Evolutionary conservation across 441 rosid genomes (phyloP).

Genomic region (Metrosideros polymorpha): DNA sequence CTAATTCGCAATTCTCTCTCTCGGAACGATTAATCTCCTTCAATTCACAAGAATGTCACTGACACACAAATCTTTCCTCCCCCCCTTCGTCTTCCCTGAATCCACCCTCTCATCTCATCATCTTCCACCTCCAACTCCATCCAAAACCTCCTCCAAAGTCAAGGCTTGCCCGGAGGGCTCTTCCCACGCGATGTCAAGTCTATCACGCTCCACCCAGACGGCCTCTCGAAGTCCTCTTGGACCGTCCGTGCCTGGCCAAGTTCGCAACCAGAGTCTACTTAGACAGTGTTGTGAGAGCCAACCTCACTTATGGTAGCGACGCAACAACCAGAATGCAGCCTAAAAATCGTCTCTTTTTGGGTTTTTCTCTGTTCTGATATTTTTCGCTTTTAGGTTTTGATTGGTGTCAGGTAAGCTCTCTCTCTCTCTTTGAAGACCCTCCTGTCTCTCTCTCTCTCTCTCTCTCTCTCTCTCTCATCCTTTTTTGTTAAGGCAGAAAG

Average conservation of each 20-base stretch:
- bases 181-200: slow-evolving; percentile 65
- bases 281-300: slow-evolving; percentile 69
- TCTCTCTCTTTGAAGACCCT: slow-evolving; percentile 85
- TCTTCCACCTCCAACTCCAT: slow-evolving; percentile 25
- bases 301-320: slow-evolving; percentile 73
- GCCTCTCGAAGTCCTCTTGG: slow-evolving; percentile 52
- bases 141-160: slow-evolving; percentile 53
- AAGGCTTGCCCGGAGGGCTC: slow-evolving; percentile 79
- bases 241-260: slow-evolving; percentile 68
- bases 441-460: slow-evolving; percentile 70
- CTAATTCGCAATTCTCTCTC: no score
- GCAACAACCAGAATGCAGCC: background rate
- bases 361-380: background rate
- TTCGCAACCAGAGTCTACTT: slow-evolving; percentile 68
- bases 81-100: slow-evolving; percentile 7
- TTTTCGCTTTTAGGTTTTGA: background rate
- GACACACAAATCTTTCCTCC: slow-evolving; percentile 5
- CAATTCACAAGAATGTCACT: background rate
- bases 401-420: slow-evolving; percentile 19
- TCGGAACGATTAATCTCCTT: no score
- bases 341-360: background rate
- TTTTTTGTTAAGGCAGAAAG: background rate
- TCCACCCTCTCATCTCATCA: slow-evolving; percentile 8
- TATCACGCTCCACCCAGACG: slow-evolving; percentile 37
- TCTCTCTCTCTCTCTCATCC: background rate